Percentiles rank a stretch among this genome's conserved stretches.
Evolutionary conservation across 257 asterid genomes (phyloP).

Genomic region (Solanum commersonii): DNA sequence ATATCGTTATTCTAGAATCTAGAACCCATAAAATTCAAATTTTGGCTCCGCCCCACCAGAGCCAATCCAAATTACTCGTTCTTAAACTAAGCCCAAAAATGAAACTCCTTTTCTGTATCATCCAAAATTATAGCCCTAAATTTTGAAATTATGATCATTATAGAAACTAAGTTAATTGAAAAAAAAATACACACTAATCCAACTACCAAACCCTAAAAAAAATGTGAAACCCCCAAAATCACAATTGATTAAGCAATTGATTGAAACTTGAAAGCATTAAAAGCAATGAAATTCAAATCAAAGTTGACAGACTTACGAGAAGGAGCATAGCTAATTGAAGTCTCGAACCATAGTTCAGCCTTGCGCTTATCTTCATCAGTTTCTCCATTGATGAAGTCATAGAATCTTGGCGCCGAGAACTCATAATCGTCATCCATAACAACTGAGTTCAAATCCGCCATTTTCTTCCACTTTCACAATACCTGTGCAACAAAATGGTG

Average conservation of each 20-base stretch:
- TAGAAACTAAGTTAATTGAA: neutral
- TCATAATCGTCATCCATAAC: constrained; percentile 60
- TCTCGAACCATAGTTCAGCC: constrained; percentile 88
- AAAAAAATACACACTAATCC: neutral
- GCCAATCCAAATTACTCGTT: neutral
- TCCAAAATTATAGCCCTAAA: neutral
- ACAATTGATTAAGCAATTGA: too few species aligned
- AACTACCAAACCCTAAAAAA: neutral
- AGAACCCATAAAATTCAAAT: neutral
- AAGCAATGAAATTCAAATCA: neutral
- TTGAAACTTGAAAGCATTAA: neutral
- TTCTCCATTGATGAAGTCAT: constrained; percentile 64
- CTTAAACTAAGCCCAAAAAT: neutral
- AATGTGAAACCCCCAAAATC: neutral
- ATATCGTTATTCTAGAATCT: too few species aligned
- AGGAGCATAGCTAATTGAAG: constrained; percentile 54
- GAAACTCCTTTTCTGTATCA: neutral
- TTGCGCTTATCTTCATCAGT: constrained; percentile 40
- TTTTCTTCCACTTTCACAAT: constrained; percentile 10
- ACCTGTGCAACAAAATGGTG: neutral
- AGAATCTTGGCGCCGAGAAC: constrained; percentile 71
- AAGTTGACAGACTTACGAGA: constrained; percentile 58
- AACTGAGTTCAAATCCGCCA: constrained; percentile 27
- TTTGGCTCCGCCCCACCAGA: neutral
- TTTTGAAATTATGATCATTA: neutral